Evolutionary conservation across 2,329 filamentous ascomycete species (phyloP), one percentile per base, ranked within the genome.

Genomic region (Monosporascus sp.): DNA sequence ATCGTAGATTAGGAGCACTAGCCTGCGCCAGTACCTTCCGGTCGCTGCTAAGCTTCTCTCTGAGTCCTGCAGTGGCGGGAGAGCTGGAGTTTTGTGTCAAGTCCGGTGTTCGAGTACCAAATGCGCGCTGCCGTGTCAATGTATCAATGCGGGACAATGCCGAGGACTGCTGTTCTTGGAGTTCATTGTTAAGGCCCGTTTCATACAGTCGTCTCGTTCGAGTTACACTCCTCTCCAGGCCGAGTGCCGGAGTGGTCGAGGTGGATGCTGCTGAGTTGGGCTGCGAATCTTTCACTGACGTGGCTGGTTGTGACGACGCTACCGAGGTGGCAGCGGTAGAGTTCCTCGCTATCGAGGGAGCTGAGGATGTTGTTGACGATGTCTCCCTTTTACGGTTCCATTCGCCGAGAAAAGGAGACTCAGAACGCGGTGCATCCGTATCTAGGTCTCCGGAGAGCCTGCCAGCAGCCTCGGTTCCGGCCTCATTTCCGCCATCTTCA

Each of bases 291-390:
- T 78, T 83, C 27, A 75, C 51, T 1, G 81, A 80, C 3, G 75
- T 68, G 1, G 79, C 68, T 17, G 74, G 74, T 55, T 93, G 89
- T 15, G 63, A 63, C 0, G 91, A 96, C n/a, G 85, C 83, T 49
- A 95, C 76, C 0, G 93, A 97, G 0, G 91, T 97, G 3, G 90
- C 91, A 6, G 91, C 89, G 1, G 92, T 96, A 0, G 93, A 97
- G 52, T 83, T 85, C 27, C 89, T 85, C 25, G 83, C 82, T 39
- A 85, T 80, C 0, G 83, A 85, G 6, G 84, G 87, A 4, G 72
- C 74, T 0, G 83, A 86, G 0, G 90, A 94, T 6, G 85, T 87
- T 0, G 89, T 95, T 0, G 93, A 97, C 2, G 88, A 94, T 0
- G 91, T 96, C 58, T 91, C 90, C 25, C 92, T 80, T 59, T 93